Conservation (phyloP, 2,329 filamentous ascomycete genomes). For the Seiridium cupressi region DNA sequence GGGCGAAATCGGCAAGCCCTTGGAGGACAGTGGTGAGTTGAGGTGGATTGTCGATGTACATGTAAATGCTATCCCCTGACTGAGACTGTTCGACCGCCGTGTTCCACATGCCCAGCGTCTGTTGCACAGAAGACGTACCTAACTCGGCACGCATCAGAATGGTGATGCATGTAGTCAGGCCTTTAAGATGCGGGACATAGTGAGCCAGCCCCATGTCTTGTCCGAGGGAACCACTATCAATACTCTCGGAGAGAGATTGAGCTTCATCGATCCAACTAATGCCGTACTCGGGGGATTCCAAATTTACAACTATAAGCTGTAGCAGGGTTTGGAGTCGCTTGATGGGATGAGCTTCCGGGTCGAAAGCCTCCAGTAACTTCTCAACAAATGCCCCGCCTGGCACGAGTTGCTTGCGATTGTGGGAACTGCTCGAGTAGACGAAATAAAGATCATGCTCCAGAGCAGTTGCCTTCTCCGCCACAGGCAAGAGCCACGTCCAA, state of each 20-base stretch:
- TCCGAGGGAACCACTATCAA: conserved; percentile 34
- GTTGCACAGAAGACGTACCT: conserved; percentile 28
- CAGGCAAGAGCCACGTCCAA: conserved; percentile 52
- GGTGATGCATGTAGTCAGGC: conserved; percentile 42
- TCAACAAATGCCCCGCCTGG: conserved; percentile 45
- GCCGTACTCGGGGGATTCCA: conserved; percentile 42
- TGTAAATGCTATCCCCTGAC: conserved; percentile 38
- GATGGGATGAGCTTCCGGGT: conserved; percentile 48
- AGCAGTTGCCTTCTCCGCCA: conserved; percentile 52
- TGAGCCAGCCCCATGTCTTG: conserved; percentile 43
- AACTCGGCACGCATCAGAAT: conserved; percentile 39
- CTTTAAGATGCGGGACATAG: conserved; percentile 48
- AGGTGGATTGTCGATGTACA: conserved; percentile 47
- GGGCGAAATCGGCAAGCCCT: conserved; percentile 49
- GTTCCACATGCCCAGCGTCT: conserved; percentile 44
- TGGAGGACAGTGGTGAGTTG: conserved; percentile 48
- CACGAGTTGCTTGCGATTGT: conserved; percentile 31
- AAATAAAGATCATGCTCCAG: conserved; percentile 60
- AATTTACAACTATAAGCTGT: conserved; percentile 43
- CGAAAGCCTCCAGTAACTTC: conserved; percentile 48
- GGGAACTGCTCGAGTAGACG: conserved; percentile 34
- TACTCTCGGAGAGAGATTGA: conserved; percentile 33
- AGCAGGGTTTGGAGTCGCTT: conserved; percentile 52
- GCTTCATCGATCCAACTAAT: conserved; percentile 37
- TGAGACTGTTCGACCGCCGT: conserved; percentile 35